Evolutionary conservation across 1,284 basidiomycete species (phyloP), one percentile per base, ranked within the genome.

Genomic region (Uromyces viciae-fabae): DNA sequence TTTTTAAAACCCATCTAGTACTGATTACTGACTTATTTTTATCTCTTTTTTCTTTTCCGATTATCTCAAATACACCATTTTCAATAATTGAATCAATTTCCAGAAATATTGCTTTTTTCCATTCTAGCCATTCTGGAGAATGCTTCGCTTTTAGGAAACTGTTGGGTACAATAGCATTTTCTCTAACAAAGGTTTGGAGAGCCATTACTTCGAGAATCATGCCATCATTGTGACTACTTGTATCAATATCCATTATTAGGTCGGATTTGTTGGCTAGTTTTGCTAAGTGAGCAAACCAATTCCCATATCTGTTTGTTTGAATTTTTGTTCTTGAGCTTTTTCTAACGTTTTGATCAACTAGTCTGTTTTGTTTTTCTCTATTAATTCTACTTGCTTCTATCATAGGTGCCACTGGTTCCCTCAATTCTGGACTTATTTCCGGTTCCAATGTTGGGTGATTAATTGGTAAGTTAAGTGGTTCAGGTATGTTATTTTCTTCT

Each of bases 21-120:
- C n/a, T n/a, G n/a, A n/a, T n/a, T n/a, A n/a, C n/a, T n/a, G n/a
- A n/a, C n/a, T n/a, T n/a, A n/a, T n/a, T n/a, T n/a, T n/a, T n/a
- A n/a, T n/a, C n/a, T n/a, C n/a, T n/a, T n/a, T n/a, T n/a, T n/a
- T n/a, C n/a, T n/a, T n/a, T n/a, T n/a, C n/a, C n/a, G n/a, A n/a
- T n/a, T n/a, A 62, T 4, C 46, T 28, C 38, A 69, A 68, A 68
- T 38, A 68, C 64, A 38, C 64, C 64, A 38, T 43, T 68, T n/a
- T 68, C 33, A 15, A 68, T 43, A 8, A 68, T 68, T 68, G 64
- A 68, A 25, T 68, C 64, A 9, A 68, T 31, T 40, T 68, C 64
- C 11, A 38, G n/a, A n/a, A 68, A 68, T 3, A 43, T 43, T 14
- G 64, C 64, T n/a, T 68, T 43, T 42, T 36, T 68, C 64, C 64